Conservation (phyloP, 805 yeast species). For the Candida stauntonica region DNA sequence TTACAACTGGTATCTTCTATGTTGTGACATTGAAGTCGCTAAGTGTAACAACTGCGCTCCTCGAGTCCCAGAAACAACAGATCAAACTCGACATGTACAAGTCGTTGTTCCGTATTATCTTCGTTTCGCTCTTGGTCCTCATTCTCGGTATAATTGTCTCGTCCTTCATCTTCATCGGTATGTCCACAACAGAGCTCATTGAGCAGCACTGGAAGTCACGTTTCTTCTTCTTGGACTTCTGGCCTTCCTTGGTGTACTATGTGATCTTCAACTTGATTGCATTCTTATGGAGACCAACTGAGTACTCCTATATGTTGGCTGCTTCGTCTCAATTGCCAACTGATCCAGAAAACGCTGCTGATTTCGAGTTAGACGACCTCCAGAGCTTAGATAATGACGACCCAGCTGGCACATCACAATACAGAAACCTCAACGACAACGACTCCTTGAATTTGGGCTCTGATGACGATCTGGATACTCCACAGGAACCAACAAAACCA, state of each 20-base stretch:
- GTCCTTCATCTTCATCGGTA: conserved; percentile 65
- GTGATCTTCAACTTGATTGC: conserved; percentile 79
- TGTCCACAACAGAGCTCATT: conserved; percentile 69
- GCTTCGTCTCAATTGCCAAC: conserved; percentile 90
- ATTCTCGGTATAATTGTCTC: conserved; percentile 68
- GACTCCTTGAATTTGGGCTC: conserved; percentile 25
- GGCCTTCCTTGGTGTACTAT: conserved; percentile 90
- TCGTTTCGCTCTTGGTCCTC: conserved; percentile 64
- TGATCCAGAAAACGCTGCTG: conserved; percentile 66
- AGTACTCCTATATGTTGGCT: conserved; percentile 89
- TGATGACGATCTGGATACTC: conserved; percentile 19
- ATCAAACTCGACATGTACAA: conserved; percentile 88
- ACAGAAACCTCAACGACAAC: no score
- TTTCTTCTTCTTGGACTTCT: conserved; percentile 84
- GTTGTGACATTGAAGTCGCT: conserved; percentile 69
- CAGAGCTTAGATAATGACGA: conserved; percentile 38
- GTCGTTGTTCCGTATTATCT: conserved; percentile 67
- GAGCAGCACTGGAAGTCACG: conserved; percentile 91
- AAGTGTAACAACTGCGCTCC: conserved; percentile 64
- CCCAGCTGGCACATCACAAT: no score
- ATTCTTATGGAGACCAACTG: conserved; percentile 96
- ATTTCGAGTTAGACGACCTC: conserved; percentile 57
- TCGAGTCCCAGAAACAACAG: conserved; percentile 83
- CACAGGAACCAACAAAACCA: background rate
- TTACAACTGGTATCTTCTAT: conserved; percentile 70